Conservation (phyloP, 1,284 basidiomycete species). For the Ustilago bromivora region DNA sequence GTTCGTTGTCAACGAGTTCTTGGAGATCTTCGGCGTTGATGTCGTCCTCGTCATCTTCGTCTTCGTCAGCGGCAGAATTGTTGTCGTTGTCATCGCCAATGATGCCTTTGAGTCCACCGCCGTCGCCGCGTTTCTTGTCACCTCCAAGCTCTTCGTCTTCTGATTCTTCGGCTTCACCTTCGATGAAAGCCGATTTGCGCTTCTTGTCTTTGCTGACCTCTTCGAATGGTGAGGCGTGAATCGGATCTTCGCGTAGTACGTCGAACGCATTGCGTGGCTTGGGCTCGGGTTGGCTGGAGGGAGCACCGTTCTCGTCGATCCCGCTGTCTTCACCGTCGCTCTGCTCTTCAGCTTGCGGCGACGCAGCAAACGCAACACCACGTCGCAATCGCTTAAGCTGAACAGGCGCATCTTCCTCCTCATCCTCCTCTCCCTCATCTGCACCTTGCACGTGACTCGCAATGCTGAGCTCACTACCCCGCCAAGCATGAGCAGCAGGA, state of each 20-base stretch:
- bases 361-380: conserved; percentile 6
- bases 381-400: conserved; percentile 47
- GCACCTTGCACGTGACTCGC: not conserved
- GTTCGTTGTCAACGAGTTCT: conserved; percentile 63
- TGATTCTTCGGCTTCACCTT: conserved; percentile 68
- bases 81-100: conserved; percentile 53
- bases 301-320: conserved; percentile 29
- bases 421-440: conserved; percentile 20
- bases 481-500: conserved; percentile 16
- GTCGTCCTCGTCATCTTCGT: conserved; percentile 57
- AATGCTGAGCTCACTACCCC: conserved; percentile 15
- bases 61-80: conserved; percentile 31
- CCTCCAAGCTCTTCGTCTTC: conserved; percentile 60
- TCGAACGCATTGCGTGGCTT: conserved; percentile 37
- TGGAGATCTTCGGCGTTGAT: conserved; percentile 62
- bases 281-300: conserved; percentile 36
- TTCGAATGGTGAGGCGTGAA: not conserved
- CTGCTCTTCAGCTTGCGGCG: not conserved
- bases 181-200: conserved; percentile 59
- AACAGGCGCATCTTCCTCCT: conserved; percentile 24
- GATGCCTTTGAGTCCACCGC: conserved; percentile 60
- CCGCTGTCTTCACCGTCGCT: conserved; percentile 18
- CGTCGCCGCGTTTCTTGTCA: conserved; percentile 36
- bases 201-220: conserved; percentile 25
- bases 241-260: conserved; percentile 21